Conservation (phyloP, 1,139 yeast species). For the Starmera stellimalicola region DNA sequence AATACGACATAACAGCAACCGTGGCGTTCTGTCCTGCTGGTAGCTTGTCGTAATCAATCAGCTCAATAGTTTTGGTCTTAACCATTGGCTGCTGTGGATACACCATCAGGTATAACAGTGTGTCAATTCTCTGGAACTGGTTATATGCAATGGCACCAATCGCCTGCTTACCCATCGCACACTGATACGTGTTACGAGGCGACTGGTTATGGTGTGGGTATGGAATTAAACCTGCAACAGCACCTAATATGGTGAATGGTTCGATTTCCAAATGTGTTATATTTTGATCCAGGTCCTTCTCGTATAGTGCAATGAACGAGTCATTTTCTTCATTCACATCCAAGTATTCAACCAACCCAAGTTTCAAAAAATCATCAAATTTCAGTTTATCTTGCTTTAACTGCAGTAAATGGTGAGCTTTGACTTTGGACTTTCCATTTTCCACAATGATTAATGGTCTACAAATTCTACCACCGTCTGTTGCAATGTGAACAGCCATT, state of each 20-base stretch:
- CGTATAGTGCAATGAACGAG: conserved; percentile 86
- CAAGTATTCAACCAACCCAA: conserved; percentile 87
- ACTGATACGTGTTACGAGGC: conserved; percentile 96
- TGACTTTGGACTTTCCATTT: conserved; percentile 60
- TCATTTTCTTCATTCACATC: conserved; percentile 98
- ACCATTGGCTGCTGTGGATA: conserved; percentile 99
- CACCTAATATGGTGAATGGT: conserved; percentile 93
- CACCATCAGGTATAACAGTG: conserved; percentile 86
- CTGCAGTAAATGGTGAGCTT: conserved; percentile 53
- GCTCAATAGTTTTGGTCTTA: conserved; percentile 91
- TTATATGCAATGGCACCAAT: conserved; percentile 98
- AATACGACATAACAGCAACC: conserved; percentile 97
- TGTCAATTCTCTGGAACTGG: conserved; percentile 92
- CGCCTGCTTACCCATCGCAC: conserved; percentile 99
- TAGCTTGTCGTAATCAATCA: conserved; percentile 87
- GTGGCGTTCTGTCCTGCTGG: conserved; percentile 99
- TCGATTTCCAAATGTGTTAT: conserved; percentile 93
- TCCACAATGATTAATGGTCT: conserved; percentile 89
- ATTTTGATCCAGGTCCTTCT: conserved; percentile 42
- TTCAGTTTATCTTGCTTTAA: conserved; percentile 63
- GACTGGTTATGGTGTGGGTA: conserved; percentile 99
- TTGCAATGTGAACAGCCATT: conserved; percentile 89
- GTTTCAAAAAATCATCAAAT: conserved; percentile 79
- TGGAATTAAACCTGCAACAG: conserved; percentile 98
- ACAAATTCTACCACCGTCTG: conserved; percentile 98